phyloP scores from a whole-genome alignment of 805 yeast species.

The Myxozyma kluyveri region DNA sequence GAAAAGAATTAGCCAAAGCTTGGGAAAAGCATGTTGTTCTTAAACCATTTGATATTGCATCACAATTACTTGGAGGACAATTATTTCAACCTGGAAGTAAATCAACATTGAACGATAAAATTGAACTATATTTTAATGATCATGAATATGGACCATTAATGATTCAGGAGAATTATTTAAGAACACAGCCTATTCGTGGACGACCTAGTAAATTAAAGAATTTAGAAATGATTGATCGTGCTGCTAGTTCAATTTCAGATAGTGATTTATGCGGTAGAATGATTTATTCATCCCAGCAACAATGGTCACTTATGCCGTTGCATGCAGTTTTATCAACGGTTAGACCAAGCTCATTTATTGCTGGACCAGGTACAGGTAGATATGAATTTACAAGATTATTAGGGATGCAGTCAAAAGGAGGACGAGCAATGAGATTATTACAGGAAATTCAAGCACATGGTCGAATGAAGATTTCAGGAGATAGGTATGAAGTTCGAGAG shows the following conservation, averaged over 20 bases:
- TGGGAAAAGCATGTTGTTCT: constrained; percentile 91
- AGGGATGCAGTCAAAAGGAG: constrained; percentile 21
- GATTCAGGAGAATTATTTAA: constrained; percentile 90
- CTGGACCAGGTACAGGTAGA: constrained; percentile 66
- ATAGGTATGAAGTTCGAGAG: constrained; percentile 68
- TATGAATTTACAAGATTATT: constrained; percentile 60
- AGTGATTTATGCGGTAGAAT: constrained; percentile 77
- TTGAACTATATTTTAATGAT: constrained; percentile 88
- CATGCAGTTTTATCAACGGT: constrained; percentile 87
- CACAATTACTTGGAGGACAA: constrained; percentile 59
- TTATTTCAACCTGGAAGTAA: constrained; percentile 53
- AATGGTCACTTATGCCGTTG: constrained; percentile 70
- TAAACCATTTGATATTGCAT: constrained; percentile 88
- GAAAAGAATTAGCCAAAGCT: constrained; percentile 46
- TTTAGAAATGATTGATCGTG: constrained; percentile 63
- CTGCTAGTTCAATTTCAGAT: constrained; percentile 83
- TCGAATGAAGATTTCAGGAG: constrained; percentile 73
- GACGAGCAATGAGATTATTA: constrained; percentile 68
- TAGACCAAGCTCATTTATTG: constrained; percentile 68
- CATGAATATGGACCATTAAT: constrained; percentile 91
- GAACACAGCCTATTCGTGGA: constrained; percentile 52
- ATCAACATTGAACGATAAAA: constrained; percentile 71
- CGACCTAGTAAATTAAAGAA: constrained; percentile 41
- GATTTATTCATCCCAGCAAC: constrained; percentile 59
- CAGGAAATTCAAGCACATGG: constrained; percentile 90